Conservation (phyloP, 2,329 filamentous ascomycete species). For the Alternaria burnsii region DNA sequence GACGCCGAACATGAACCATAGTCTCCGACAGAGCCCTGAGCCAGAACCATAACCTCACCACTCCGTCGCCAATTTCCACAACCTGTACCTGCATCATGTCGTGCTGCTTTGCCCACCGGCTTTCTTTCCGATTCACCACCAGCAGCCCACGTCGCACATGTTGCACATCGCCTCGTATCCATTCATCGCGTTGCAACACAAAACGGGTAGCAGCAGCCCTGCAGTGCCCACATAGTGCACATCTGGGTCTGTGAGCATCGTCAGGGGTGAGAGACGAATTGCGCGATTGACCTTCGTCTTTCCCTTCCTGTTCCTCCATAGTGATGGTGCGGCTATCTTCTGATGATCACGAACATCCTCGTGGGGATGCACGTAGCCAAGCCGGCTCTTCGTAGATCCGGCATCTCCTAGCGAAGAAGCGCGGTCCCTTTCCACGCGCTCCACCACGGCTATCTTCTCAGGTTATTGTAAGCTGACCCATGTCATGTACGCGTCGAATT, state of each 20-base stretch:
- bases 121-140: constrained; percentile 10
- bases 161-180: constrained; percentile 15
- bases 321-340: constrained; percentile 7
- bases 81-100: constrained; percentile 2
- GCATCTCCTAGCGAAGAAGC: constrained; percentile 1
- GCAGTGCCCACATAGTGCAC: constrained; percentile 8
- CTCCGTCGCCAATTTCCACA: constrained; percentile 13
- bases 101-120: constrained; percentile 10
- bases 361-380: constrained; percentile 1
- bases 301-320: neutral
- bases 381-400: constrained; percentile 4
- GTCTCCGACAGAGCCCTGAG: neutral
- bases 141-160: constrained; percentile 22
- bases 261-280: constrained; percentile 5
- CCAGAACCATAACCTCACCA: neutral
- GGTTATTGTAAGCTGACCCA: neutral
- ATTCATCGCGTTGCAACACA: constrained; percentile 19
- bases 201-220: constrained; percentile 11
- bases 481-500: neutral
- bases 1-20: neutral
- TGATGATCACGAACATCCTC: constrained; percentile 8
- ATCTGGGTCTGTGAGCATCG: constrained; percentile 2
- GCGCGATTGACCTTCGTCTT: constrained; percentile 11
- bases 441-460: neutral
- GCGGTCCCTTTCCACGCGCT: neutral